Evolutionary conservation across 2,329 filamentous ascomycete species (phyloP).

Genomic region (Thermothelomyces thermophilus): DNA sequence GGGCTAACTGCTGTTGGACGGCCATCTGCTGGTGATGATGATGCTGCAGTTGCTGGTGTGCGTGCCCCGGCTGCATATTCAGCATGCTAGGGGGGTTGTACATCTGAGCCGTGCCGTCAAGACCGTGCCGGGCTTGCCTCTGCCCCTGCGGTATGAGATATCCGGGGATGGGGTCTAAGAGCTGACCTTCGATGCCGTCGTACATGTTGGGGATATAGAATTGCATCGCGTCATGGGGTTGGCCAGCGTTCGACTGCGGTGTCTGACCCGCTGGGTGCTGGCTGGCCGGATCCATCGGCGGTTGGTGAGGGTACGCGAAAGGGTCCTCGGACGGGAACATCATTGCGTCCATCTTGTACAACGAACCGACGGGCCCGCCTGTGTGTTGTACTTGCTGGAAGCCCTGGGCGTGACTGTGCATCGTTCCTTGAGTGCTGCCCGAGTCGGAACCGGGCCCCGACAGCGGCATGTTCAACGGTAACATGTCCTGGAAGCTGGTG

Average conservation of each 20-base stretch:
- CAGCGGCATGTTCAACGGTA: slow-evolving; percentile 40
- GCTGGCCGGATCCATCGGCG: slow-evolving; percentile 24
- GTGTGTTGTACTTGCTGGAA: slow-evolving; percentile 29
- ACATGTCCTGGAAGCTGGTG: slow-evolving; percentile 38
- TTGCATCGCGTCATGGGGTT: slow-evolving; percentile 33
- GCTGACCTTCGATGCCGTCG: slow-evolving; percentile 65
- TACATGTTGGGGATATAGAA: slow-evolving; percentile 49
- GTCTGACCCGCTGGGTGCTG: slow-evolving; percentile 27
- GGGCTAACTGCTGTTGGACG: slow-evolving; percentile 24
- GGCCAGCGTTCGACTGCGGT: slow-evolving; percentile 25
- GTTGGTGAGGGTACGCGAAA: slow-evolving; percentile 67
- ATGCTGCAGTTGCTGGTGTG: slow-evolving; percentile 29
- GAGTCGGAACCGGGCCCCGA: slow-evolving; percentile 36
- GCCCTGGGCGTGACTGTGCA: slow-evolving; percentile 24
- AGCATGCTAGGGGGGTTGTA: slow-evolving; percentile 40
- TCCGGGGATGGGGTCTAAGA: slow-evolving; percentile 63
- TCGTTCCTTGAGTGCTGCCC: slow-evolving; percentile 28
- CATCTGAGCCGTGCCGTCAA: slow-evolving; percentile 40
- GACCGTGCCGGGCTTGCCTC: slow-evolving; percentile 28
- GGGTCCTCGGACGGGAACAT: slow-evolving; percentile 78
- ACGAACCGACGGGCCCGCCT: slow-evolving; percentile 35
- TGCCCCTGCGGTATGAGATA: slow-evolving; percentile 57
- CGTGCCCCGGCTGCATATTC: slow-evolving; percentile 31
- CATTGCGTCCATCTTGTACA: slow-evolving; percentile 67
- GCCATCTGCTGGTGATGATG: slow-evolving; percentile 18